Evolutionary conservation across 805 yeast genomes (phyloP).

Genomic region (Komagataella pseudopastoris): DNA sequence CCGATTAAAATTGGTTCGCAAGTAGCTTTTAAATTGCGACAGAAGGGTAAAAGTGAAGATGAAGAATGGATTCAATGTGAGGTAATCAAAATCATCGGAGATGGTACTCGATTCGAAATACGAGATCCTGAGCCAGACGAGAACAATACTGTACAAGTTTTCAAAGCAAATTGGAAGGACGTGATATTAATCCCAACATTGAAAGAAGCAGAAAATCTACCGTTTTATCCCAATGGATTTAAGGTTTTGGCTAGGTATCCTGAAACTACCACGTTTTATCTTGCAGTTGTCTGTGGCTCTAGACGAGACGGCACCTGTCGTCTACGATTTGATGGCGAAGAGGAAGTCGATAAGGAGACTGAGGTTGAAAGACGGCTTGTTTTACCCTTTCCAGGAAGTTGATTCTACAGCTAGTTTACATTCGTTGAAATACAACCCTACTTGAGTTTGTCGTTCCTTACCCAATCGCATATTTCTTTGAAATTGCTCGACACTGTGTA

Average conservation of each 20-base stretch:
- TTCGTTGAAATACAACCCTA: not conserved
- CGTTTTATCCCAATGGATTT: constrained; percentile 57
- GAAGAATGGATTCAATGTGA: constrained; percentile 95
- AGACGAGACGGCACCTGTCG: constrained; percentile 67
- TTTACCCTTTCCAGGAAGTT: constrained; percentile 46
- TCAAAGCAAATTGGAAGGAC: constrained; percentile 74
- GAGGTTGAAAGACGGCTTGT: constrained; percentile 82
- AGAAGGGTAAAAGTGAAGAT: constrained; percentile 44
- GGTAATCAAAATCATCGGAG: constrained; percentile 63
- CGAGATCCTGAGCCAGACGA: constrained; percentile 98
- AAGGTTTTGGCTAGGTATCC: constrained; percentile 90
- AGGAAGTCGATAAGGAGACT: constrained; percentile 90
- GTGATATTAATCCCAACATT: constrained; percentile 55
- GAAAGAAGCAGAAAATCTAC: constrained; percentile 24
- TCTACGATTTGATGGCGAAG: constrained; percentile 89
- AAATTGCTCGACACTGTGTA: not conserved
- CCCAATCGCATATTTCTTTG: not conserved
- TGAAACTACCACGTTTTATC: constrained; percentile 93
- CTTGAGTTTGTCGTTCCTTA: not conserved
- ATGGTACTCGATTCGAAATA: constrained; percentile 74
- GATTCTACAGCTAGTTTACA: not conserved
- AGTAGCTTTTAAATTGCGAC: constrained; percentile 74
- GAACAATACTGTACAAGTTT: constrained; percentile 74
- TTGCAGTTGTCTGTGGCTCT: constrained; percentile 79
- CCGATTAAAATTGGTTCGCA: constrained; percentile 57